phyloP scores from a whole-genome alignment of 768 basidiomycete species.

The Boletellus ananas region DNA sequence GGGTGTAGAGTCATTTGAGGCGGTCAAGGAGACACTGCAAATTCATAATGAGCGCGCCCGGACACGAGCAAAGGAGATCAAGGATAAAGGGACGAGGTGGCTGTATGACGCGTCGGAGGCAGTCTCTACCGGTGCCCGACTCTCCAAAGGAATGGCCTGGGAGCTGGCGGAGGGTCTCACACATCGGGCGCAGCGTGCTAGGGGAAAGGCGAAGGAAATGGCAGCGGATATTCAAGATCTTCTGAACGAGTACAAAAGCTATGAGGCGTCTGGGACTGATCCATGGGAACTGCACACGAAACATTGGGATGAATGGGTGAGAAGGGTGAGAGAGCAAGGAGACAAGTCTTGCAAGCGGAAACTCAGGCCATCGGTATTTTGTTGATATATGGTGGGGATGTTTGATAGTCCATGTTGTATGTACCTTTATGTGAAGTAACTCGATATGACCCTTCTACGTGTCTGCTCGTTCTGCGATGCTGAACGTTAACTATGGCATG shows the following conservation, averaged over 20 bases:
- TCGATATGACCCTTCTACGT: conserved; percentile 7
- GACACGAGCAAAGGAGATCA: conserved; percentile 50
- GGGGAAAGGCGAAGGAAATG: conserved; percentile 43
- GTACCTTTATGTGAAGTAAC: conserved; percentile 20
- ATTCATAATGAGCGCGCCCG: conserved; percentile 51
- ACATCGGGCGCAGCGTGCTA: conserved; percentile 42
- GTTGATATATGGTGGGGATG: conserved; percentile 2
- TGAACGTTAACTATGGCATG: too few relatives aligned
- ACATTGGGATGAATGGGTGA: conserved; percentile 20
- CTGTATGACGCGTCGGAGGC: conserved; percentile 41
- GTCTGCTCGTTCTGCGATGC: background rate
- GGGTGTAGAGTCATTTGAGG: conserved; percentile 35
- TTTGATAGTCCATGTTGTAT: conserved; percentile 11
- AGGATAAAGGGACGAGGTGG: conserved; percentile 45
- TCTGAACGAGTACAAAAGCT: conserved; percentile 19
- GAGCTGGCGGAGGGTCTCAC: conserved; percentile 35
- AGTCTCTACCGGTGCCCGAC: conserved; percentile 38
- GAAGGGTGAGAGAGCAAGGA: conserved; percentile 1
- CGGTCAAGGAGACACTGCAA: conserved; percentile 39
- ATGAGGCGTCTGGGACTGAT: conserved; percentile 12
- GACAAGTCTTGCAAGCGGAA: conserved; percentile 15
- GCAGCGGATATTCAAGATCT: conserved; percentile 32
- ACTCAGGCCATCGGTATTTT: conserved; percentile 10
- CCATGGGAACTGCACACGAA: conserved; percentile 18
- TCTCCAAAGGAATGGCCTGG: conserved; percentile 42